Conservation (phyloP, 192 early-diverging fungal species). For the Coemansia asiatica region DNA sequence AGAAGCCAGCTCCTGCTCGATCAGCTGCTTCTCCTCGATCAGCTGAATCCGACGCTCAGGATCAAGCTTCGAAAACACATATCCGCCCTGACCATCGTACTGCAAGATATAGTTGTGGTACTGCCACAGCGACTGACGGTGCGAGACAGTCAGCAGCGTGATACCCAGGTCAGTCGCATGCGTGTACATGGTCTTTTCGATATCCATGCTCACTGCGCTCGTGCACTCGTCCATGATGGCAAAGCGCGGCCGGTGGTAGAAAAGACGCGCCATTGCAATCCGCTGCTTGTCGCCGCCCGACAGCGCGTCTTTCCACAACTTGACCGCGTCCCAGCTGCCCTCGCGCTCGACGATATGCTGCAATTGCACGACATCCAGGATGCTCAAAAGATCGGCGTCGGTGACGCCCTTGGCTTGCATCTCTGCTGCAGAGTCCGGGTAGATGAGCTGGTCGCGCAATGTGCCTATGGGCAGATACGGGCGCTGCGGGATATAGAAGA, state of each 20-base stretch:
- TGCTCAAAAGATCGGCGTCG: constrained; percentile 75
- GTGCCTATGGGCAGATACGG: constrained; percentile 96
- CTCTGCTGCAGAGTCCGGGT: constrained; percentile 84
- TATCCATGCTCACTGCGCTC: constrained; percentile 88
- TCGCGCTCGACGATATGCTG: constrained; percentile 81
- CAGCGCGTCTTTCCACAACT: constrained; percentile 89
- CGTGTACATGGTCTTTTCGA: constrained; percentile 90
- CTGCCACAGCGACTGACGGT: constrained; percentile 93
- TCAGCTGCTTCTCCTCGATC: constrained; percentile 86
- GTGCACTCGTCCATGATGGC: constrained; percentile 97
- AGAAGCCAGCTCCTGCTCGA: constrained; percentile 57
- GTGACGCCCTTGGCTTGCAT: constrained; percentile 70
- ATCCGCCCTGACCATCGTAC: constrained; percentile 97
- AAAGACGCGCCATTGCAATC: constrained; percentile 94
- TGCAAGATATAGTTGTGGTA: constrained; percentile 95
- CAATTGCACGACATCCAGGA: constrained; percentile 84
- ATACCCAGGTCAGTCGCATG: constrained; percentile 80
- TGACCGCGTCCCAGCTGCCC: constrained; percentile 86
- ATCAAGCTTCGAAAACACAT: constrained; percentile 88
- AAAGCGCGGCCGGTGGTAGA: constrained; percentile 93
- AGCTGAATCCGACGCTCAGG: constrained; percentile 82
- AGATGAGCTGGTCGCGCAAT: constrained; percentile 96
- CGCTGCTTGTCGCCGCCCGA: constrained; percentile 96
- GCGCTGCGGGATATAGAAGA: constrained; percentile 98
- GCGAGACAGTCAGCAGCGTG: constrained; percentile 90